Evolutionary conservation across 2,329 filamentous ascomycete species (phyloP).

Genomic region (Kalaharituber pfeilii): DNA sequence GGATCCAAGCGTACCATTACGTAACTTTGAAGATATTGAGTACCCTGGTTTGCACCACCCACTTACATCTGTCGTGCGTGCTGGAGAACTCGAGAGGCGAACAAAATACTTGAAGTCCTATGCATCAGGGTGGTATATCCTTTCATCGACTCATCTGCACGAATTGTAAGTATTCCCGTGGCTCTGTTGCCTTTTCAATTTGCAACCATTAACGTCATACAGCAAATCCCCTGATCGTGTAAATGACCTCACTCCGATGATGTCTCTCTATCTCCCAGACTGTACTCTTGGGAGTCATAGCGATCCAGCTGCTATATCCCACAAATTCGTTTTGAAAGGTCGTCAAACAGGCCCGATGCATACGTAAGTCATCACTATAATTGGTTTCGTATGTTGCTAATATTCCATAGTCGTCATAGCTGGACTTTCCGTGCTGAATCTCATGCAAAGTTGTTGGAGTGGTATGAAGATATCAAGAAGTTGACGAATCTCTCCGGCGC

Average conservation of each 20-base stretch:
- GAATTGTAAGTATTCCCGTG: conserved; percentile 44
- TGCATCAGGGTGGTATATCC: conserved; percentile 74
- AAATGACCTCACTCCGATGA: conserved; percentile 59
- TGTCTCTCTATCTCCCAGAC: conserved; percentile 88
- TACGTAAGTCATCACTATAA: conserved; percentile 30
- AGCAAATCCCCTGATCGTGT: conserved; percentile 20
- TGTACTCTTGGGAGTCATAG: conserved; percentile 93
- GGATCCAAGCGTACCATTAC: conserved; percentile 62
- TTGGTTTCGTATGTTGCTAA: neutral
- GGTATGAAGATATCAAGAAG: conserved; percentile 83
- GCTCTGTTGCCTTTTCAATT: neutral
- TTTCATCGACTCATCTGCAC: conserved; percentile 91
- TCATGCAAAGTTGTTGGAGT: conserved; percentile 91
- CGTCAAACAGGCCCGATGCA: conserved; percentile 87
- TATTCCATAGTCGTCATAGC: conserved; percentile 36
- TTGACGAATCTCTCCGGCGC: conserved; percentile 78
- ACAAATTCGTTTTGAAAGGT: conserved; percentile 96
- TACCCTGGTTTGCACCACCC: conserved; percentile 84
- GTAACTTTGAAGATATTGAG: conserved; percentile 63
- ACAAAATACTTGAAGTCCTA: conserved; percentile 98
- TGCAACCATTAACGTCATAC: neutral
- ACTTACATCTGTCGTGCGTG: conserved; percentile 66
- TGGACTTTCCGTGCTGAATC: conserved; percentile 57
- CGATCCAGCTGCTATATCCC: conserved; percentile 60
- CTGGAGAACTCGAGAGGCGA: conserved; percentile 87